Base-by-base conservation (phyloP, 257 asterid genomes). In the Thymus quinquecostatus region DNA sequence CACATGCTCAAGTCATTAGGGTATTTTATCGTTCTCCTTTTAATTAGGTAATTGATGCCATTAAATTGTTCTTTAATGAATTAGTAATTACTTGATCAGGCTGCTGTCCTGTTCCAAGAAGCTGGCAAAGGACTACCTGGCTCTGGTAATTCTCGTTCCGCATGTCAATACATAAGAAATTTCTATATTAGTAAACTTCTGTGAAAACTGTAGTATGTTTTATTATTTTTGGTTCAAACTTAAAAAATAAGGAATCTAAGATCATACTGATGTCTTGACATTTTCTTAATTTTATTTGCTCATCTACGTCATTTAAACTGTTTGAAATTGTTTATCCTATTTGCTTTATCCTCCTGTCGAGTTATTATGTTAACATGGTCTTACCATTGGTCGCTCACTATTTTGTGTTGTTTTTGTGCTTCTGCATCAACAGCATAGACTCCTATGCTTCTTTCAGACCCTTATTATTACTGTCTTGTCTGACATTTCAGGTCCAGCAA, bases 1-100 rank as follows among this genome's bases (percentile, higher is more conserved):
- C 76, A 49, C 98, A 92, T 81, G 96, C 97, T 47, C 98, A 92
- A 84, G 97, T 92, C 69, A 77, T 92, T 60, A 85, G 95, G 87
- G 98, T 92, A 77, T 68, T 2, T 59, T 55, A 41, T 60, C 8
- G 47, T 68, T 77, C 73, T 76, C 10, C 62, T 58, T 54, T 51
- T 29, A 33, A 28, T 73, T 58, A 41, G 28, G 60, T 64, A 14
- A 14, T 38, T 54, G 56, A 29, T 64, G 44, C 44, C 38, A 56
- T 58, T 53, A 28, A 63, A 30, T 58, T 77, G 69, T 64, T 43
- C 71, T 27, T 41, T 82, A 68, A 80, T 63, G 21, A 21, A 21
- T 21, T 21, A 21, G 7, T 78, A 41, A 60, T 72, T 64, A 13
- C 75, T 65, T 77, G 69, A 27, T 66, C 88, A 92, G 98, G 98